phyloP scores from a whole-genome alignment of 805 yeast species.

The Saturnispora kantuleensis region DNA sequence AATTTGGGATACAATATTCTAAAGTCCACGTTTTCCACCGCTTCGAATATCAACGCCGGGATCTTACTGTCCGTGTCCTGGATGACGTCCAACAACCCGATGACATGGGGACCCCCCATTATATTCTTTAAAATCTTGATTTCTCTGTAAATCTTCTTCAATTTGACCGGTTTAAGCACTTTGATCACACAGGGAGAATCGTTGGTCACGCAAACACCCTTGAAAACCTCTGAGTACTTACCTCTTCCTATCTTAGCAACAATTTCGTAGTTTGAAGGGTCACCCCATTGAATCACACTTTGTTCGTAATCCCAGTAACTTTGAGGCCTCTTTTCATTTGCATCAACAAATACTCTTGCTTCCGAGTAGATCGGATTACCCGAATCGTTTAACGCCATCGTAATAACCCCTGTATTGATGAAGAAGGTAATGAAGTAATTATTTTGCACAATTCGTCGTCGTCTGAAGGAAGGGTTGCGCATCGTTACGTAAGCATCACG shows the following conservation, averaged over 20 bases:
- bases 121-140: conserved; percentile 79
- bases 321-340: conserved; percentile 62
- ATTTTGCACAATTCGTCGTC: neutral
- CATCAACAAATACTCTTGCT: conserved; percentile 74
- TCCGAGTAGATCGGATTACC: conserved; percentile 23
- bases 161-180: conserved; percentile 86
- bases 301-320: conserved; percentile 77
- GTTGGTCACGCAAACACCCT: conserved; percentile 60
- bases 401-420: neutral
- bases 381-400: conserved; percentile 9
- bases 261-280: conserved; percentile 78
- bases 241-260: conserved; percentile 83
- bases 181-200: conserved; percentile 72
- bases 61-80: conserved; percentile 78
- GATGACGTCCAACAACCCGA: conserved; percentile 71
- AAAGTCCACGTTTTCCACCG: conserved; percentile 76
- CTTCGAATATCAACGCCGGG: conserved; percentile 83
- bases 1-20: conserved; percentile 78
- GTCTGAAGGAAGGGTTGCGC: neutral
- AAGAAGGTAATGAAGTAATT: neutral
- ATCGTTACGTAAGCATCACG: no score
- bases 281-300: conserved; percentile 72
- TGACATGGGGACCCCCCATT: conserved; percentile 73
- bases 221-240: conserved; percentile 86
- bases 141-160: conserved; percentile 88